Conservation (phyloP, 1,139 yeast species). For the Pneumocystis canis region DNA sequence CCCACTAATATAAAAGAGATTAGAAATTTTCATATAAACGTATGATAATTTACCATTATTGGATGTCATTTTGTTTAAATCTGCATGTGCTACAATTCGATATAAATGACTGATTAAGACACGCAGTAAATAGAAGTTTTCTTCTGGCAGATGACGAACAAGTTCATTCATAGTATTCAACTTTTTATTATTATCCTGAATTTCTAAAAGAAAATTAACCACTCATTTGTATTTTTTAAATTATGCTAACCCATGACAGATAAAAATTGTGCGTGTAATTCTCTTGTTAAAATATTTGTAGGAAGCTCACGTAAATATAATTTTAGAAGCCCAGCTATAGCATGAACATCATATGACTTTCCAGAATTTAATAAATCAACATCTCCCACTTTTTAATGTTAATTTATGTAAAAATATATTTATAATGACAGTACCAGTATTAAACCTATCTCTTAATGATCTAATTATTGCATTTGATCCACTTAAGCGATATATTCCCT, state of each 20-base stretch:
- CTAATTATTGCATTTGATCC: conserved; percentile 77
- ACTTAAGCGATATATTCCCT: conserved; percentile 80
- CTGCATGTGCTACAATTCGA: conserved; percentile 48
- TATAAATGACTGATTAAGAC: conserved; percentile 53
- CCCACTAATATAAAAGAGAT: conserved; percentile 30
- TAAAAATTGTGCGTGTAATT: conserved; percentile 30
- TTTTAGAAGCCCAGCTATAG: conserved; percentile 65
- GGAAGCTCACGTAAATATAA: conserved; percentile 62
- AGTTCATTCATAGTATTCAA: conserved; percentile 25
- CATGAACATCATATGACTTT: conserved; percentile 31
- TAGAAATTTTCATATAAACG: background rate
- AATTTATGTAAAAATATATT: conserved; percentile 11
- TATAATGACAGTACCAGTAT: conserved; percentile 24
- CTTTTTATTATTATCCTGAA: conserved; percentile 22
- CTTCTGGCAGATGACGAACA: conserved; percentile 29
- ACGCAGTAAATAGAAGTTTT: conserved; percentile 47
- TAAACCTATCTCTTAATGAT: conserved; percentile 52
- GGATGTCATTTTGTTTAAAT: conserved; percentile 67
- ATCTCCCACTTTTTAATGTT: conserved; percentile 34
- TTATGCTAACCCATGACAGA: conserved; percentile 5
- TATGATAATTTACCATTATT: conserved; percentile 30
- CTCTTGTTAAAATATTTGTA: conserved; percentile 43
- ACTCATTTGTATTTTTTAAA: background rate
- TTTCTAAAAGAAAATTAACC: conserved; percentile 22
- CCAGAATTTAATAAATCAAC: conserved; percentile 40